Evolutionary conservation across 371 early-diverging fungal genomes (phyloP).

Genomic region (Mucor plumbeus): DNA sequence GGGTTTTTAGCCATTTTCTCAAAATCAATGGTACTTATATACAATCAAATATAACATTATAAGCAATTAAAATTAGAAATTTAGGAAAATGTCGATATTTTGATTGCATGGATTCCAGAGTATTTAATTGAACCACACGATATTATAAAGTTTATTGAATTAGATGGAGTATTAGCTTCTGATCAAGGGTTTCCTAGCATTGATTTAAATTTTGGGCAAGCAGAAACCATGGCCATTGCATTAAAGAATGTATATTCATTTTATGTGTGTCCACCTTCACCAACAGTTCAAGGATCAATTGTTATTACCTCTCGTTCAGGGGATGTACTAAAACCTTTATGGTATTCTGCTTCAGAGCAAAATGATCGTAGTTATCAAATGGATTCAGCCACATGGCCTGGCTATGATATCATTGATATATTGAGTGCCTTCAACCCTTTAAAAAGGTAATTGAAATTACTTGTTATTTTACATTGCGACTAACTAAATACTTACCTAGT

Average conservation of each 20-base stretch:
- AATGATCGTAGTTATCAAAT: slow-evolving; percentile 4
- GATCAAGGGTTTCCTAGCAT: slow-evolving; percentile 41
- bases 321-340: slow-evolving; percentile 39
- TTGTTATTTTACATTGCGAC: background rate
- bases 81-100: slow-evolving; percentile 25
- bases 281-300: slow-evolving; percentile 31
- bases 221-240: slow-evolving; percentile 31
- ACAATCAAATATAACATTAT: background rate
- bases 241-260: slow-evolving; percentile 37
- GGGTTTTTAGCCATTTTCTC: slow-evolving; percentile 43
- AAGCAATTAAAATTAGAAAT: background rate
- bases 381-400: slow-evolving; percentile 38
- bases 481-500: background rate
- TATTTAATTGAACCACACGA: slow-evolving; percentile 41
- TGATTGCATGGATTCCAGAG: slow-evolving; percentile 45
- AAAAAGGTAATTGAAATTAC: slow-evolving; percentile 28
- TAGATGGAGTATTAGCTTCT: slow-evolving; percentile 43
- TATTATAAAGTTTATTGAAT: slow-evolving; percentile 24
- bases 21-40: slow-evolving; percentile 27
- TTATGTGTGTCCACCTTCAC: slow-evolving; percentile 37
- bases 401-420: slow-evolving; percentile 47
- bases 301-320: slow-evolving; percentile 44
- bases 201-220: slow-evolving; percentile 24
- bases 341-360: slow-evolving; percentile 28
- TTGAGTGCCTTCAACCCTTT: slow-evolving; percentile 40